Evolutionary conservation across 140 eudicot species (phyloP).

Genomic region (Cichorium intybus): DNA sequence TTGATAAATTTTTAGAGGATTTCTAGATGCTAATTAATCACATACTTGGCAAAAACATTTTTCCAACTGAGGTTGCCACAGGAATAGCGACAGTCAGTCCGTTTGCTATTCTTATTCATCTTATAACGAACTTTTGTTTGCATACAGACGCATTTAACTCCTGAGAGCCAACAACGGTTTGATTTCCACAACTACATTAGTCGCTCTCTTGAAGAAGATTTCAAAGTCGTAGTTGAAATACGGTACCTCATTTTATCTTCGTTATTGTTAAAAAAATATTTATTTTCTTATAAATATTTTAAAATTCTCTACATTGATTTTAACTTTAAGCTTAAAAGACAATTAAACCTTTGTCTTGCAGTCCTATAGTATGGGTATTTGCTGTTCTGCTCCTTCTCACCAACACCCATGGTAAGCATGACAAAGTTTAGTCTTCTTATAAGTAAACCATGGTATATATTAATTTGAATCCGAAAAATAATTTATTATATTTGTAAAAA

Average conservation of each 20-base stretch:
- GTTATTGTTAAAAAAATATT: not conserved
- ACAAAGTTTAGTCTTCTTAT: not conserved
- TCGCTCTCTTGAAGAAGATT: slow-evolving; percentile 67
- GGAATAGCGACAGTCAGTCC: no score
- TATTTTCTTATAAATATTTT: no score
- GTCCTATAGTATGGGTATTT: slow-evolving; percentile 50
- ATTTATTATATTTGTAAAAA: no score
- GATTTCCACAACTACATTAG: slow-evolving; percentile 58
- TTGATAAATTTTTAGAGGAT: no score
- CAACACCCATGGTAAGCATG: slow-evolving; percentile 50
- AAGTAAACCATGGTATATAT: not conserved
- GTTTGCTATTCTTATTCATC: no score
- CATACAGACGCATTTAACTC: slow-evolving; percentile 55
- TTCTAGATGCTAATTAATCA: no score
- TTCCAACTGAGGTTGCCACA: no score
- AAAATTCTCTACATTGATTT: not conserved
- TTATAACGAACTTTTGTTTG: not conserved
- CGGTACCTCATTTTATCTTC: slow-evolving; percentile 24
- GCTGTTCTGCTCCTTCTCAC: slow-evolving; percentile 51
- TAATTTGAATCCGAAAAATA: not conserved
- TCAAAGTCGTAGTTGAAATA: slow-evolving; percentile 62
- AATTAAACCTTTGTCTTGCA: slow-evolving; percentile 15
- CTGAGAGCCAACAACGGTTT: slow-evolving; percentile 43
- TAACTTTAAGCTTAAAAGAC: not conserved
- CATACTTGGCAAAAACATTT: no score